phyloP scores from a whole-genome alignment of 768 basidiomycete species.

The Tephrocybe rancida region DNA sequence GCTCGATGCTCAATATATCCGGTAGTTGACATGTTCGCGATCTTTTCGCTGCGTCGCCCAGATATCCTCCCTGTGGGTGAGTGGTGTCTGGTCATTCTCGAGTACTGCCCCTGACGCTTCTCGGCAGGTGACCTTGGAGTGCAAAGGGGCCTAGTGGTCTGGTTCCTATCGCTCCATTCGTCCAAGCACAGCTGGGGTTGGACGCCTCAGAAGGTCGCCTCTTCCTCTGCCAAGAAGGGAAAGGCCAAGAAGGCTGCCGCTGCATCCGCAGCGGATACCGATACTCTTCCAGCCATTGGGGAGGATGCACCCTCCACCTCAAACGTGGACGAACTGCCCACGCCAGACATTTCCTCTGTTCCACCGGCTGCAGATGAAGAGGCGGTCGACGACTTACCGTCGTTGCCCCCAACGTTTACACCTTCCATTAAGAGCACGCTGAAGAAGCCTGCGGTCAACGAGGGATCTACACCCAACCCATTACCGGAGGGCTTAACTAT shows the following conservation, averaged over 20 bases:
- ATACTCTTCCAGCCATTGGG: conserved; percentile 33
- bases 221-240: conserved; percentile 7
- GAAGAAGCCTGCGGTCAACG: conserved; percentile 31
- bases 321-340: neutral
- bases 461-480: conserved; percentile 28
- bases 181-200: conserved; percentile 47
- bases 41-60: conserved; percentile 83
- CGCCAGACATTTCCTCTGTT: conserved; percentile 34
- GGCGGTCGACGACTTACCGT: conserved; percentile 30
- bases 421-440: conserved; percentile 65
- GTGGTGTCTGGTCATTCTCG: conserved; percentile 2
- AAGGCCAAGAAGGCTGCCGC: conserved; percentile 1
- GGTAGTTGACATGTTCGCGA: conserved; percentile 89
- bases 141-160: conserved; percentile 70
- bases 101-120: conserved; percentile 3
- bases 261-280: conserved; percentile 23
- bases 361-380: conserved; percentile 32
- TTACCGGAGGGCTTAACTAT: conserved; percentile 66
- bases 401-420: conserved; percentile 63
- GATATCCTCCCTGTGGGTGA: conserved; percentile 64
- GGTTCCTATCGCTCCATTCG: conserved; percentile 67
- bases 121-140: conserved; percentile 81
- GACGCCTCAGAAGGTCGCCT: conserved; percentile 50
- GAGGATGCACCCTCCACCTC: conserved; percentile 2
- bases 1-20: neutral